Evolutionary conservation across 768 basidiomycete genomes (phyloP).

Genomic region (Lactarius hengduanensis): DNA sequence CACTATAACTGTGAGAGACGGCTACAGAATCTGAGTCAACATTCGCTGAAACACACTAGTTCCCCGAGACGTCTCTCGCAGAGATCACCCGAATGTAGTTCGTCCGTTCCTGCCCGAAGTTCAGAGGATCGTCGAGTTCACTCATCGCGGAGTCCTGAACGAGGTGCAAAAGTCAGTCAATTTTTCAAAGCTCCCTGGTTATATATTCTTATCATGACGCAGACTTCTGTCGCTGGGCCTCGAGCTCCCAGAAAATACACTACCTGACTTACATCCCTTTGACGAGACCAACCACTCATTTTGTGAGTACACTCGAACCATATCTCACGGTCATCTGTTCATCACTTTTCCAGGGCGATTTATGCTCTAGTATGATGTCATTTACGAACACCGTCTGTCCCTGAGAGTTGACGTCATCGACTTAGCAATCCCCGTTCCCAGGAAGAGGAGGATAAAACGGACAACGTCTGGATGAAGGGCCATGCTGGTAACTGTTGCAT

Average conservation of each 20-base stretch:
- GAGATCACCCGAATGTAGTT: constrained; percentile 48
- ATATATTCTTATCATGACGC: not conserved
- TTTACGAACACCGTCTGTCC: not conserved
- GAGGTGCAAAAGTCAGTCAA: constrained; percentile 33
- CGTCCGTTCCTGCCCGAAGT: constrained; percentile 55
- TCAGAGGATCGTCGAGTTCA: constrained; percentile 47
- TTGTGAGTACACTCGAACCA: constrained; percentile 15
- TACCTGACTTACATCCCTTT: constrained; percentile 49
- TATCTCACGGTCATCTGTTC: not conserved
- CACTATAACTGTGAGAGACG: constrained; percentile 54
- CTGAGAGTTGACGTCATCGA: constrained; percentile 5
- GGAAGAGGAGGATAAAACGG: constrained; percentile 36
- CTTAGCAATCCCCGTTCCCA: constrained; percentile 36
- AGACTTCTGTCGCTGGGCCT: constrained; percentile 53
- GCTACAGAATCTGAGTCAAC: not conserved
- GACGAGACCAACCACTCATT: constrained; percentile 34
- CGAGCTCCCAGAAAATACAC: constrained; percentile 52
- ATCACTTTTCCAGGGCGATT: constrained; percentile 45
- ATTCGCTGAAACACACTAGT: constrained; percentile 38
- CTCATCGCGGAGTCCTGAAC: constrained; percentile 52
- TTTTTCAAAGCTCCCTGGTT: constrained; percentile 40
- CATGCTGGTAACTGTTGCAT: constrained; percentile 35
- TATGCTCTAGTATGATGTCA: constrained; percentile 58
- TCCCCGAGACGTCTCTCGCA: constrained; percentile 47
- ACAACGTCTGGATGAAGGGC: constrained; percentile 40